Evolutionary conservation across 768 basidiomycete genomes (phyloP), one percentile per base, ranked within the genome.

Genomic region (Podaxis mareebaensis): DNA sequence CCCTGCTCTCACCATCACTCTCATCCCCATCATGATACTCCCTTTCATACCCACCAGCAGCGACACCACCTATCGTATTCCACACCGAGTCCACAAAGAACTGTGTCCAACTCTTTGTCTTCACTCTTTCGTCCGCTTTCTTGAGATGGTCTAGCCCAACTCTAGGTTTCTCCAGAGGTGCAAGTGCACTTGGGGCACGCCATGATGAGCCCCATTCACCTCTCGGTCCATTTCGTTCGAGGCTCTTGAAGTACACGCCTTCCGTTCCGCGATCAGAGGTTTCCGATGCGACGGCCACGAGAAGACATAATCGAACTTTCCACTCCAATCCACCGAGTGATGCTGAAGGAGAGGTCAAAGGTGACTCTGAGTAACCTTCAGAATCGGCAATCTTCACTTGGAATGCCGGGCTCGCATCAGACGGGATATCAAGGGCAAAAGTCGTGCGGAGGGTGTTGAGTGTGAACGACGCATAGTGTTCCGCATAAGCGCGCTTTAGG

Each of bases 361-460:
- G 67, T 51, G 28, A 59, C 57, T 28, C 46, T 62, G 24, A 64
- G 62, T 7, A 65, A 58, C 42, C 56, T 30, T 68, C 20, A 24
- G 44, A 39, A 20, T 71, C 69, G 38, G 84, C 83, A 4, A 90
- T 79, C 55, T 80, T 77, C 1, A 95, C 79, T 58, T 87, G 81
- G 75, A 98, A 98, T 0, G 89, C 90, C 0, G 96, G 95, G 57
- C 92, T 91, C 0, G 90, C 93, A 62, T 97, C 96, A 1, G 90
- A 86, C 0, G 96, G 96, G 63, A 99, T 96, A 71, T 96, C 95
- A 2, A 99, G 84, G 13, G 90, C 79, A 76, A 99, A 98, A 0
- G 91, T 88, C 33, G 92, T 88, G 28, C 95, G 88, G 0, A 88
- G 79, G 0, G 88, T 88, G 51, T 90, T 85, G 2, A 85, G 74